These are phyloP conservation scores for Ogataea trehaloabstinens DNA, from an alignment of 805 yeast species.

Conservation along the genomic window DNA sequence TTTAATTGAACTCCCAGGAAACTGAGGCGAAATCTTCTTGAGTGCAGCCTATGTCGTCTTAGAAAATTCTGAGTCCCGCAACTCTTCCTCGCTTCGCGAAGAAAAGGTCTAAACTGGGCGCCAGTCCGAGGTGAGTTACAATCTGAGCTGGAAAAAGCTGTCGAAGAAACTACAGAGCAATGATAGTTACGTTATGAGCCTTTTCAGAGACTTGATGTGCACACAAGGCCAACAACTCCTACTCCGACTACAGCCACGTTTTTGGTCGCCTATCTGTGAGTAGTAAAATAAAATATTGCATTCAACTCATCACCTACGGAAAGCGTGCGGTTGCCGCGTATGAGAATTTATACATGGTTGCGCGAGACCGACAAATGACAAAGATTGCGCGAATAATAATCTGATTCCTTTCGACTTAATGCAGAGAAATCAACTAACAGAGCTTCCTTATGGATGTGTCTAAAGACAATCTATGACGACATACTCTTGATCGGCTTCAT, in stretches of 20 bases:
- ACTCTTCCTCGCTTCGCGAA: constrained; percentile 38
- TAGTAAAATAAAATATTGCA: background rate
- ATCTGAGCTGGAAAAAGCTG: constrained; percentile 19
- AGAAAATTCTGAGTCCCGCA: constrained; percentile 44
- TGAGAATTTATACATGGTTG: background rate
- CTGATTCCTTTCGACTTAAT: background rate
- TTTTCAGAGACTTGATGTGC: constrained; percentile 45
- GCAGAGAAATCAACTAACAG: background rate
- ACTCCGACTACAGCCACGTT: constrained; percentile 50
- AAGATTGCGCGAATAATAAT: background rate
- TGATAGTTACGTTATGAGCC: constrained; percentile 33
- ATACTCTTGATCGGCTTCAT: no score
- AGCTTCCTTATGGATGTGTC: background rate
- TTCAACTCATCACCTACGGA: background rate
- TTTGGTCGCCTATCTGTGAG: background rate
- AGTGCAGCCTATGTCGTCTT: constrained; percentile 48
- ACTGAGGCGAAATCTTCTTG: constrained; percentile 33
- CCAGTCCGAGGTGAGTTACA: constrained; percentile 77
- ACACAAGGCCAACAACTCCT: constrained; percentile 56
- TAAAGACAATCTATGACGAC: background rate
- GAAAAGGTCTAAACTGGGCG: constrained; percentile 76
- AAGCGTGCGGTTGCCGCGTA: background rate
- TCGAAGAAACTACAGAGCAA: constrained; percentile 45
- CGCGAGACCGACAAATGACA: background rate
- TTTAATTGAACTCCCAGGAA: constrained; percentile 51